Evolutionary conservation across 495 filamentous ascomycete species (phyloP).

Genomic region (Cairneyella variabilis): DNA sequence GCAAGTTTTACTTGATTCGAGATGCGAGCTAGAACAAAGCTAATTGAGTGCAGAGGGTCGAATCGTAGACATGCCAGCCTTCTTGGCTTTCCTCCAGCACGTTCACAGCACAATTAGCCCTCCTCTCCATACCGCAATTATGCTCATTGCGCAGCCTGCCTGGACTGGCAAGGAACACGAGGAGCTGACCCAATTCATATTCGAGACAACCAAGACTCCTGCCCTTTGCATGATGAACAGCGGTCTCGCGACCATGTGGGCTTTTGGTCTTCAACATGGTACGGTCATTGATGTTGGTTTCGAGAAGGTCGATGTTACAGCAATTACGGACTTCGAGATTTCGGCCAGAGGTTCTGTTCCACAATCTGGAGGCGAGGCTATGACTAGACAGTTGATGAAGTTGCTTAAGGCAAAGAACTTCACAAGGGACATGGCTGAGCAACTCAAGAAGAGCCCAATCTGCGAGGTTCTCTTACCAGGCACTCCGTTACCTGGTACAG

Average conservation of each 20-base stretch:
- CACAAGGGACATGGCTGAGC: constrained; percentile 86
- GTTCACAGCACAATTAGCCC: constrained; percentile 83
- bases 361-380: constrained; percentile 78
- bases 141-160: constrained; percentile 79
- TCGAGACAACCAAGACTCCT: constrained; percentile 94
- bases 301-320: constrained; percentile 87
- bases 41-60: constrained; percentile 51
- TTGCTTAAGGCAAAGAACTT: constrained; percentile 69
- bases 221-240: constrained; percentile 84
- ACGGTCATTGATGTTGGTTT: constrained; percentile 87
- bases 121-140: constrained; percentile 88
- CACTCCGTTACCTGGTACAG: constrained; percentile 48
- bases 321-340: constrained; percentile 72
- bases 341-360: constrained; percentile 61
- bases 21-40: neutral
- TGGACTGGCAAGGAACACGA: constrained; percentile 86
- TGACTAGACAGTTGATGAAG: constrained; percentile 71
- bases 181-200: constrained; percentile 82
- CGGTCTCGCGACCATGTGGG: constrained; percentile 77
- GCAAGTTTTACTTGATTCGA: constrained; percentile 2
- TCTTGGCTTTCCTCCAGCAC: constrained; percentile 85
- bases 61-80: constrained; percentile 83
- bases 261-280: constrained; percentile 69
- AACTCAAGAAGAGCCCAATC: constrained; percentile 83
- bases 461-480: constrained; percentile 82